These are phyloP conservation scores for Pseudonitzschia delicatissima DNA, from an alignment of 108 stramenopile genomes.

Conservation along the genomic window DNA sequence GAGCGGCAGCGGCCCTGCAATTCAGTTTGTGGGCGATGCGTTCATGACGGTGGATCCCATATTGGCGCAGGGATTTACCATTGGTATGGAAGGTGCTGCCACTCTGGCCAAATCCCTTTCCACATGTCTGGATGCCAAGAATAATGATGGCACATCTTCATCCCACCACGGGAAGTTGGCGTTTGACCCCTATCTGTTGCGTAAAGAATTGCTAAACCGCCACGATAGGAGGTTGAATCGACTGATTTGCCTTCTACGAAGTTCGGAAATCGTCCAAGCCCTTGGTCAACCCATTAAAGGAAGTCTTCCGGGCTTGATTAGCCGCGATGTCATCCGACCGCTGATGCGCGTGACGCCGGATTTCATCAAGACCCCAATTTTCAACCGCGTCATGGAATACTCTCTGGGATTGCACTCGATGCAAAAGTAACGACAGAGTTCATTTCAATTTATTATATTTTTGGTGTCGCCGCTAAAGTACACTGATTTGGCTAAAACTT, in stretches of 20 bases:
- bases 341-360: slow-evolving; percentile 59
- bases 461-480: too few relatives aligned
- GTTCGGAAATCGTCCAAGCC: slow-evolving; percentile 78
- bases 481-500: too few relatives aligned
- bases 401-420: slow-evolving; percentile 52
- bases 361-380: slow-evolving; percentile 64
- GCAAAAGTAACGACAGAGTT: not conserved
- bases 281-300: slow-evolving; percentile 70
- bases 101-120: slow-evolving; percentile 46
- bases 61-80: slow-evolving; percentile 83
- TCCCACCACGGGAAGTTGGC: slow-evolving; percentile 1
- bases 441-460: too few relatives aligned
- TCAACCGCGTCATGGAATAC: slow-evolving; percentile 72
- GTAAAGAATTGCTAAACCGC: slow-evolving; percentile 46
- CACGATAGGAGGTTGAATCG: slow-evolving; percentile 51
- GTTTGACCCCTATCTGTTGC: slow-evolving; percentile 54
- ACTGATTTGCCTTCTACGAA: slow-evolving; percentile 65
- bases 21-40: slow-evolving; percentile 78
- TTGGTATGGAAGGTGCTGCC: slow-evolving; percentile 83
- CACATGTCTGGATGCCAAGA: not conserved
- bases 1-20: slow-evolving; percentile 55
- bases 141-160: not conserved
- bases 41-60: slow-evolving; percentile 89
- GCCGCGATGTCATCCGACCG: slow-evolving; percentile 64
- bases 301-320: slow-evolving; percentile 41